These are phyloP conservation scores for Uronychia binucleata DNA, from an alignment of 73 alveolate species.

Conservation along the genomic window DNA sequence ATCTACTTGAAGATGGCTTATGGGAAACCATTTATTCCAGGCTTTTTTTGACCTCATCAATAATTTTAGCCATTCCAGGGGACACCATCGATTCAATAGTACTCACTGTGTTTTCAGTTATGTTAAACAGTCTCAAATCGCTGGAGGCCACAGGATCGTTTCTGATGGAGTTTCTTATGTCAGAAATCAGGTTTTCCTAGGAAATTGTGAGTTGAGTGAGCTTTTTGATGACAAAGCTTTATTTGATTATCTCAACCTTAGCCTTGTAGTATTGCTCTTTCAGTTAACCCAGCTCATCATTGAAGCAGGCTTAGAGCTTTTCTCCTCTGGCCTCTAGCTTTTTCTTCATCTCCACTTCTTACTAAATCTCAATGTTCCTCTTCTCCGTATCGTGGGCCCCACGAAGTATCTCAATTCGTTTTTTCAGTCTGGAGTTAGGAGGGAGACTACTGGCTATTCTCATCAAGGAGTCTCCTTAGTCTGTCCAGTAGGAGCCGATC, in stretches of 20 bases:
- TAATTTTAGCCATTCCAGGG: neutral
- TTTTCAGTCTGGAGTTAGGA: neutral
- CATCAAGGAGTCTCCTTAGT: neutral
- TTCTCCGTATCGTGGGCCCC: neutral
- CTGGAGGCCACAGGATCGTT: neutral
- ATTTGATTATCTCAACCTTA: neutral
- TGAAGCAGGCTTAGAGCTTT: neutral
- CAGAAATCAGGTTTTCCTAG: neutral
- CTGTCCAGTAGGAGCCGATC: neutral
- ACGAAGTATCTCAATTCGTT: neutral
- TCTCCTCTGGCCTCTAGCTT: neutral
- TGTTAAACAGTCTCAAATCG: neutral
- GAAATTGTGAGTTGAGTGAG: neutral
- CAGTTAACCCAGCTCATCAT: neutral
- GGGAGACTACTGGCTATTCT: neutral
- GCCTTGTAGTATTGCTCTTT: neutral
- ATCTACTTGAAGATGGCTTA: too few species aligned
- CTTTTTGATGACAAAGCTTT: neutral
- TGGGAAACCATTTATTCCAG: too few species aligned
- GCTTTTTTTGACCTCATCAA: neutral
- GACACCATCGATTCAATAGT: neutral
- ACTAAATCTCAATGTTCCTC: neutral
- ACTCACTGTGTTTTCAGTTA: neutral
- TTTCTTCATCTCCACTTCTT: neutral
- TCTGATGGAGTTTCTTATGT: neutral